Conservation (phyloP, 2,329 filamentous ascomycete genomes). For the Aphanoascus verrucosus region DNA sequence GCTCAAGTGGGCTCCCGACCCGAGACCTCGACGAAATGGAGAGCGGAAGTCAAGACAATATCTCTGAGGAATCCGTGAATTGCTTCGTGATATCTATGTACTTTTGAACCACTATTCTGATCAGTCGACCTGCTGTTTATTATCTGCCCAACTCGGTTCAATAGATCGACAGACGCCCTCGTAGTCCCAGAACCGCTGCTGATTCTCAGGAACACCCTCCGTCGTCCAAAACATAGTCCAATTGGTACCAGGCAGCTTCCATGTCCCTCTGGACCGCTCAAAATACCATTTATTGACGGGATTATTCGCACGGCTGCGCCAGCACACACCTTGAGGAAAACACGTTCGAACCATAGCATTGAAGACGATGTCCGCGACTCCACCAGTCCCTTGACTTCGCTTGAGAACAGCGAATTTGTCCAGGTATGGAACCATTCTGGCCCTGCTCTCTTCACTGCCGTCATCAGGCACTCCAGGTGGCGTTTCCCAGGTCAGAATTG, state of each 20-base stretch:
- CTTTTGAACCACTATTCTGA: not conserved
- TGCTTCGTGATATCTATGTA: not conserved
- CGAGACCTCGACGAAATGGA: not conserved
- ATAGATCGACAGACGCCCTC: conserved; percentile 61
- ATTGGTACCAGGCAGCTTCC: conserved; percentile 67
- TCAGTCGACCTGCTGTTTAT: conserved; percentile 45
- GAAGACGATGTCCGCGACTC: conserved; percentile 92
- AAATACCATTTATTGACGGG: conserved; percentile 99
- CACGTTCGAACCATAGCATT: conserved; percentile 87
- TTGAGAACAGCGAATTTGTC: conserved; percentile 96
- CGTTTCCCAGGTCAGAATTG: conserved; percentile 87
- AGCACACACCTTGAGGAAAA: conserved; percentile 81
- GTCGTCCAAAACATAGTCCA: conserved; percentile 99
- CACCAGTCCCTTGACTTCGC: conserved; percentile 75
- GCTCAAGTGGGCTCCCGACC: no score
- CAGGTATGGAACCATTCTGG: conserved; percentile 75
- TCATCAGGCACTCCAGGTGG: conserved; percentile 52
- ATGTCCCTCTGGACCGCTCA: conserved; percentile 72
- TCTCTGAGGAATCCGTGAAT: not conserved
- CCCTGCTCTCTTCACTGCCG: conserved; percentile 41
- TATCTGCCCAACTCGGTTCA: conserved; percentile 40
- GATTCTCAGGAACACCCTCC: conserved; percentile 46
- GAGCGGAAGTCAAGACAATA: not conserved
- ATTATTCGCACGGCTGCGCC: conserved; percentile 81
- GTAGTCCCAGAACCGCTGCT: conserved; percentile 54